phyloP scores from a whole-genome alignment of 352 stramenopile genomes.

The Globisporangium heterothallicum region DNA sequence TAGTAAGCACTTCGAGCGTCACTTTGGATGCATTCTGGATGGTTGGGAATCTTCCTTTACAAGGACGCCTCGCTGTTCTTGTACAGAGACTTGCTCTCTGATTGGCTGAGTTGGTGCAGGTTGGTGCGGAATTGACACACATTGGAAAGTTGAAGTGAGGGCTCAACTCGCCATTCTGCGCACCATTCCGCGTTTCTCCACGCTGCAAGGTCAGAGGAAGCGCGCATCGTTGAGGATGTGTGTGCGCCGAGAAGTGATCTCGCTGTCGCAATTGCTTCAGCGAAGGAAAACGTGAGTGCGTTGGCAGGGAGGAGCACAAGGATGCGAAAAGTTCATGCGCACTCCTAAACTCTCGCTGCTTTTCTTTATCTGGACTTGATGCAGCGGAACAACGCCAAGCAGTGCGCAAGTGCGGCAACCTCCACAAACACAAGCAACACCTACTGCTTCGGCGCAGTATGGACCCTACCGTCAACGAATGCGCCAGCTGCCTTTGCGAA shows the following conservation, averaged over 20 bases:
- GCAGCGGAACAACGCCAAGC: not conserved
- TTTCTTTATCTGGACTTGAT: not conserved
- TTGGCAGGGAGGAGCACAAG: no score
- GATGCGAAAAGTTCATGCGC: no score
- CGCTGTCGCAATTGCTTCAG: constrained; percentile 67
- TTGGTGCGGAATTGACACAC: constrained; percentile 4
- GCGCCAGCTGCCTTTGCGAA: constrained; percentile 6
- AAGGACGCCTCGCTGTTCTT: constrained; percentile 3
- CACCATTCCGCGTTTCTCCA: constrained; percentile 6
- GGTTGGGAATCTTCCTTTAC: constrained; percentile 8
- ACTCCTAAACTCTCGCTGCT: constrained; percentile 1
- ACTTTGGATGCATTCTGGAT: no score
- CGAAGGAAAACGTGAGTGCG: constrained; percentile 30
- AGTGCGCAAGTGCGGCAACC: not conserved
- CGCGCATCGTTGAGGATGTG: constrained; percentile 35
- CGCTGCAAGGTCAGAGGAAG: constrained; percentile 3
- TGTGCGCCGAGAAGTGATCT: constrained; percentile 60
- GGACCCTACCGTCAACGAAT: constrained; percentile 7
- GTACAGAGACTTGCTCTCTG: constrained; percentile 2
- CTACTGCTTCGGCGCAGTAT: constrained; percentile 6
- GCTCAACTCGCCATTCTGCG: constrained; percentile 3
- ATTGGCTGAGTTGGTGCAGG: constrained; percentile 5
- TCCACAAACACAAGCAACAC: constrained; percentile 6
- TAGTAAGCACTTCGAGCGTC: no score
- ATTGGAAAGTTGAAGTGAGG: constrained; percentile 11